Conservation (phyloP, 495 filamentous ascomycete species). For the Hyaloscypha variabilis region DNA sequence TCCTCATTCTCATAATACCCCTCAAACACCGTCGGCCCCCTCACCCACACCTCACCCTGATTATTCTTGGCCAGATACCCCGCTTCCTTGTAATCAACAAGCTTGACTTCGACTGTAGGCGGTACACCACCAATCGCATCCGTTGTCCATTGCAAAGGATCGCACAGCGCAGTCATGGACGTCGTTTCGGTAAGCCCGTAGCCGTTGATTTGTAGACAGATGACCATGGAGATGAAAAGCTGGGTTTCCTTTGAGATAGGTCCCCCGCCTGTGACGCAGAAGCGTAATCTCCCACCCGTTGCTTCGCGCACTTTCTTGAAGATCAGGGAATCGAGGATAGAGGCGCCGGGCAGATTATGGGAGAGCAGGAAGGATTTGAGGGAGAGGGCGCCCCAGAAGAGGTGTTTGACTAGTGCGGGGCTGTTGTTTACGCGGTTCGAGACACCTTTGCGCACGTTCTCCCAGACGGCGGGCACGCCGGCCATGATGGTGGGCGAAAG, state of each 20-base stretch:
- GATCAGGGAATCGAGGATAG: constrained; percentile 71
- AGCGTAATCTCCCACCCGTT: constrained; percentile 75
- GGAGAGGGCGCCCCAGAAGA: constrained; percentile 84
- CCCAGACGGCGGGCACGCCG: constrained; percentile 97
- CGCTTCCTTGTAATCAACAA: constrained; percentile 92
- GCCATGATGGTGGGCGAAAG: constrained; percentile 89
- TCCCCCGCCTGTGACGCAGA: constrained; percentile 82
- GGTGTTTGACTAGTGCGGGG: constrained; percentile 66
- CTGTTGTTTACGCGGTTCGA: constrained; percentile 77
- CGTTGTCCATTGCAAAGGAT: constrained; percentile 84
- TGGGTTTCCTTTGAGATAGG: constrained; percentile 85
- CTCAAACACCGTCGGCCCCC: constrained; percentile 70
- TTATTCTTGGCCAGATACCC: constrained; percentile 85
- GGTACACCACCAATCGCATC: constrained; percentile 77
- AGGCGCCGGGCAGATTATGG: constrained; percentile 70
- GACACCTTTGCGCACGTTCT: constrained; percentile 96
- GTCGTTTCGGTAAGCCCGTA: constrained; percentile 95
- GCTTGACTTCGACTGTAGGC: constrained; percentile 81
- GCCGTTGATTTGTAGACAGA: constrained; percentile 85
- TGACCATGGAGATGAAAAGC: constrained; percentile 81
- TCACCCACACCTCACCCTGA: constrained; percentile 93
- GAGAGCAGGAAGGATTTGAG: constrained; percentile 53
- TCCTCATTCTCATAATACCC: constrained; percentile 81
- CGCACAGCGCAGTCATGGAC: constrained; percentile 89
- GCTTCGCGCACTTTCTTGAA: constrained; percentile 91